These are phyloP conservation scores for Xerophyta viscosa DNA, from an alignment of 106 monocot genomes.

Conservation along the genomic window DNA sequence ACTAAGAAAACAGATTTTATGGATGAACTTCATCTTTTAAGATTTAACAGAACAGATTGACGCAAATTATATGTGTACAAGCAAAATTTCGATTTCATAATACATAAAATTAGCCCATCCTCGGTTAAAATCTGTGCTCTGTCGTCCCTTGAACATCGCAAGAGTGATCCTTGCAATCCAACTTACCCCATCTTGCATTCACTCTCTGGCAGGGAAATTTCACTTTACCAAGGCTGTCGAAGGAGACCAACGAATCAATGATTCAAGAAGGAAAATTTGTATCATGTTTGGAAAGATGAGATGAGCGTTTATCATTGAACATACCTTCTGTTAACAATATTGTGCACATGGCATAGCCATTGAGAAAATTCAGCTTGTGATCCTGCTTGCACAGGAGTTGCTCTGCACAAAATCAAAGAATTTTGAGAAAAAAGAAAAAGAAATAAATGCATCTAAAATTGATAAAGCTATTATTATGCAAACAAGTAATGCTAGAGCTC, in stretches of 20 bases:
- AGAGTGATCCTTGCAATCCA: constrained; percentile 69
- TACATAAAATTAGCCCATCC: no score
- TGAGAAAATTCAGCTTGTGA: constrained; percentile 82
- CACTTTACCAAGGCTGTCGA: constrained; percentile 70
- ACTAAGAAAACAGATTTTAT: no score
- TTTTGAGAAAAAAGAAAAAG: not conserved
- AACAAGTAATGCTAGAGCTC: no score
- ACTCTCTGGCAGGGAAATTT: constrained; percentile 86
- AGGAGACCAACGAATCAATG: not conserved
- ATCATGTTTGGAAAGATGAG: not conserved
- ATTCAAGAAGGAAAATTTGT: not conserved
- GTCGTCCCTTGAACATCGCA: constrained; percentile 63
- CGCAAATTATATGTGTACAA: no score
- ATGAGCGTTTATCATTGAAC: not conserved
- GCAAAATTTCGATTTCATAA: no score
- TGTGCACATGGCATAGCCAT: constrained; percentile 92
- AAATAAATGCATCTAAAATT: no score
- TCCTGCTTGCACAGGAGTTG: constrained; percentile 85
- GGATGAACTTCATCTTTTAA: no score
- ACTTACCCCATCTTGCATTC: constrained; percentile 79
- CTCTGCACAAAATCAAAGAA: constrained; percentile 22
- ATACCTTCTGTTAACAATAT: constrained; percentile 94
- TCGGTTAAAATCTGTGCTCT: not conserved
- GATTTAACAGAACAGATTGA: no score
- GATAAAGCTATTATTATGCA: no score